Evolutionary conservation across 1,284 basidiomycete species (phyloP).

Genomic region (Rhodotorula glutinis): DNA sequence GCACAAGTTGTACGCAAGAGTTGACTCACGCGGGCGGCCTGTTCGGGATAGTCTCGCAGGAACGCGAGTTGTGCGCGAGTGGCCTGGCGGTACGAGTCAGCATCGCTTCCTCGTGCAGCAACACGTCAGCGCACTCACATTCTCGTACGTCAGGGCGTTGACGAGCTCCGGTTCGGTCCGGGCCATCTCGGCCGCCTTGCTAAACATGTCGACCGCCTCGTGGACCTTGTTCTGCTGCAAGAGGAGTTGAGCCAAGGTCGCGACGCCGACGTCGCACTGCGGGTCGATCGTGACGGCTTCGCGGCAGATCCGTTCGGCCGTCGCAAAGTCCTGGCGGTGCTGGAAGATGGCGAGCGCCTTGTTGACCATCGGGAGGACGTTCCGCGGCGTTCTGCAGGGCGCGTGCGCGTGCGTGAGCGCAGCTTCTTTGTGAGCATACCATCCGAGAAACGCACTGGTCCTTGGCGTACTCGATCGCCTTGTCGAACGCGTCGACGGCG

Average conservation of each 20-base stretch:
- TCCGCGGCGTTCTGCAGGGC: conserved; percentile 34
- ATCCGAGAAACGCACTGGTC: conserved; percentile 62
- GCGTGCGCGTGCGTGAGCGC: conserved; percentile 2
- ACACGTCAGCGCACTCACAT: conserved; percentile 47
- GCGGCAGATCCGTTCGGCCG: conserved; percentile 78
- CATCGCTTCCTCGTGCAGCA: not conserved
- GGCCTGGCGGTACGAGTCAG: conserved; percentile 5
- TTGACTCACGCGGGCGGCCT: conserved; percentile 13
- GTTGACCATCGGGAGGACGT: conserved; percentile 76
- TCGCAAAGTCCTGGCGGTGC: conserved; percentile 84
- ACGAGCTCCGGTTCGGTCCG: conserved; percentile 87
- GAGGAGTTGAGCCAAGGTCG: conserved; percentile 88
- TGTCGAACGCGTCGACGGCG: conserved; percentile 92
- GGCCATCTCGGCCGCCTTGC: conserved; percentile 77
- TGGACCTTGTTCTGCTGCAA: conserved; percentile 89
- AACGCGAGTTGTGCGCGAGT: conserved; percentile 30
- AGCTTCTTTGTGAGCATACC: no score
- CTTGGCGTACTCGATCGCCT: conserved; percentile 79
- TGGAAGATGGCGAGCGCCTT: conserved; percentile 94
- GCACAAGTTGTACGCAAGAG: no score
- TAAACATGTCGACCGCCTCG: conserved; percentile 82
- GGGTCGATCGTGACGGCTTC: conserved; percentile 80
- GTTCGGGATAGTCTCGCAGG: conserved; percentile 20
- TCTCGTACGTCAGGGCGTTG: conserved; percentile 83
- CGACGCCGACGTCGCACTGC: conserved; percentile 94